Evolutionary conservation across 805 yeast genomes (phyloP).

Genomic region (Metahyphopichia silvanorum): DNA sequence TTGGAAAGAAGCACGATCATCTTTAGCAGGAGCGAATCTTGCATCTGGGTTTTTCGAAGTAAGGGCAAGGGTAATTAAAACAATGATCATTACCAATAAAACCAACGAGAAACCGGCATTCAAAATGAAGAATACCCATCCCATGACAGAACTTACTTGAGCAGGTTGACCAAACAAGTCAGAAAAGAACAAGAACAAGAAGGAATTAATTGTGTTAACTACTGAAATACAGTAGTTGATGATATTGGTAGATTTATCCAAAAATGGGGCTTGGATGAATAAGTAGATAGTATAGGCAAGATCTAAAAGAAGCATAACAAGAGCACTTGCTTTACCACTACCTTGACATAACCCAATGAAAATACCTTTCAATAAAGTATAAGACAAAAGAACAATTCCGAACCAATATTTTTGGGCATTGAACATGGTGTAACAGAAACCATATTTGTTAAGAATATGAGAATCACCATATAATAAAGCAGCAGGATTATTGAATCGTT

Average conservation of each 20-base stretch:
- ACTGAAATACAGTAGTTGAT: constrained; percentile 69
- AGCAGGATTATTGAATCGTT: constrained; percentile 73
- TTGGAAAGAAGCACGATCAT: constrained; percentile 91
- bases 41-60: constrained; percentile 85
- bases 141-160: constrained; percentile 81
- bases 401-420: constrained; percentile 81
- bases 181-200: constrained; percentile 82
- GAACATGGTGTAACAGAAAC: constrained; percentile 88
- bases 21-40: constrained; percentile 82
- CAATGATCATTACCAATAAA: constrained; percentile 66
- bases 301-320: constrained; percentile 75
- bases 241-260: constrained; percentile 80
- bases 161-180: constrained; percentile 79
- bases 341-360: constrained; percentile 78
- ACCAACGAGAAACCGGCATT: constrained; percentile 86
- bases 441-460: constrained; percentile 69
- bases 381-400: constrained; percentile 60
- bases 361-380: constrained; percentile 62
- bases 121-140: constrained; percentile 81
- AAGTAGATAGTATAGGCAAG: constrained; percentile 63
- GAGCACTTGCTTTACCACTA: constrained; percentile 78
- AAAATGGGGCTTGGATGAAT: constrained; percentile 66
- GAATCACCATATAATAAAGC: constrained; percentile 82
- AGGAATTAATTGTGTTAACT: constrained; percentile 74
- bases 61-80: constrained; percentile 58